Percentiles rank a stretch among this genome's conserved stretches.
These are phyloP conservation scores for Picochlorum sp. DNA, from an alignment of 139 green algal species.

Conservation along the genomic window DNA sequence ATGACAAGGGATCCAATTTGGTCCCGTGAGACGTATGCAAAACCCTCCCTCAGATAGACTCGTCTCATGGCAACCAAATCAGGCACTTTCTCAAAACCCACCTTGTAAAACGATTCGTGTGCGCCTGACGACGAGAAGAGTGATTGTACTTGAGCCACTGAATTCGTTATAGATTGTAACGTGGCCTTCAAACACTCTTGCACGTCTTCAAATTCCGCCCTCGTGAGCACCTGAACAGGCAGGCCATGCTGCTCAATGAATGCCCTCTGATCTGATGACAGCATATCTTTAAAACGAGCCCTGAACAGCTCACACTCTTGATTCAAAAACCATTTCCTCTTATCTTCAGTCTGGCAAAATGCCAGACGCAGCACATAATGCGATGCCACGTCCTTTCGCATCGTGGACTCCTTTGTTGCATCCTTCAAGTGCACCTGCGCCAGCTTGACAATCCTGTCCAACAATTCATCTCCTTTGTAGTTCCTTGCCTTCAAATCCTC, in stretches of 20 bases:
- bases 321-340: conserved; percentile 79
- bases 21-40: conserved; percentile 66
- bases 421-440: conserved; percentile 40
- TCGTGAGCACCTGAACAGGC: conserved; percentile 40
- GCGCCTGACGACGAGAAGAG: not conserved
- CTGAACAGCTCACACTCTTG: conserved; percentile 78
- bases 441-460: conserved; percentile 33
- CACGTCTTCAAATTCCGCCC: conserved; percentile 38
- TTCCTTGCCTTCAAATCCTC: conserved; percentile 66
- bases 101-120: conserved; percentile 55
- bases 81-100: conserved; percentile 76
- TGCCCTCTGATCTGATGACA: conserved; percentile 27
- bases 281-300: conserved; percentile 28
- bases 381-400: conserved; percentile 57
- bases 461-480: conserved; percentile 44
- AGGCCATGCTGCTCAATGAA: conserved; percentile 58
- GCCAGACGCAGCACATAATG: conserved; percentile 91
- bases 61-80: conserved; percentile 69
- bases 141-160: conserved; percentile 10
- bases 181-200: conserved; percentile 24
- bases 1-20: conserved; percentile 64
- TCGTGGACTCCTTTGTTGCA: conserved; percentile 27
- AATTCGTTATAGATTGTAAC: conserved; percentile 3
- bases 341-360: conserved; percentile 84
- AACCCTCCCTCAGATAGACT: conserved; percentile 62